Evolutionary conservation across 768 basidiomycete genomes (phyloP).

Genomic region (Leccinum obscurum): DNA sequence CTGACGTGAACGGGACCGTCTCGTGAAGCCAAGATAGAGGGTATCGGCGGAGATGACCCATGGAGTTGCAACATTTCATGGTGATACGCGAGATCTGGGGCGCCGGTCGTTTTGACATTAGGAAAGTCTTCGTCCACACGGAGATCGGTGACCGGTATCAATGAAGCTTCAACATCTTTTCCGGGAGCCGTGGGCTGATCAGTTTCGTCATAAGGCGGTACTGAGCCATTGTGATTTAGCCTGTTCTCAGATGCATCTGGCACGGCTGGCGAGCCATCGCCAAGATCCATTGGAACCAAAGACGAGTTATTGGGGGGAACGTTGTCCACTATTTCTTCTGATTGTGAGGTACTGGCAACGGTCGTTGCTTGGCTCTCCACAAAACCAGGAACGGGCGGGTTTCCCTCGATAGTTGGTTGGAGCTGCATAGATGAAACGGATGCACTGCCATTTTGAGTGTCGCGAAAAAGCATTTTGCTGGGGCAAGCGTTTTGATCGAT

Average conservation of each 20-base stretch:
- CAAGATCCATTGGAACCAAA: neutral
- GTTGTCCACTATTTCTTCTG: constrained; percentile 1
- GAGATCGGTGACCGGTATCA: neutral
- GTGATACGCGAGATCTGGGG: neutral
- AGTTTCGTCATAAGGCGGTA: neutral
- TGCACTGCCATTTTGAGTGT: constrained; percentile 1
- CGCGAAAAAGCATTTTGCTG: neutral
- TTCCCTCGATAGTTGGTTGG: neutral
- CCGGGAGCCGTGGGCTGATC: constrained; percentile 1
- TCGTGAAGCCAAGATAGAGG: neutral
- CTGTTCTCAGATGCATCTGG: neutral
- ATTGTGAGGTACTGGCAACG: neutral
- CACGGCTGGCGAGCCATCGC: neutral
- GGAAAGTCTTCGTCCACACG: constrained; percentile 4
- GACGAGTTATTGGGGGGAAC: neutral
- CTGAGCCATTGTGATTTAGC: neutral
- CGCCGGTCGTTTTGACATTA: neutral
- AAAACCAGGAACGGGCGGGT: neutral
- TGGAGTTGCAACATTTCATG: neutral
- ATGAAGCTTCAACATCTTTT: neutral
- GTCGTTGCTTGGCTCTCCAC: neutral
- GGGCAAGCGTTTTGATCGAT: constrained; percentile 5
- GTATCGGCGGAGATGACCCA: neutral
- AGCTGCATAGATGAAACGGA: neutral
- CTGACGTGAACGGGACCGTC: neutral